Base-by-base conservation (phyloP, 345 rosid species). In the Limnanthes douglasii region DNA sequence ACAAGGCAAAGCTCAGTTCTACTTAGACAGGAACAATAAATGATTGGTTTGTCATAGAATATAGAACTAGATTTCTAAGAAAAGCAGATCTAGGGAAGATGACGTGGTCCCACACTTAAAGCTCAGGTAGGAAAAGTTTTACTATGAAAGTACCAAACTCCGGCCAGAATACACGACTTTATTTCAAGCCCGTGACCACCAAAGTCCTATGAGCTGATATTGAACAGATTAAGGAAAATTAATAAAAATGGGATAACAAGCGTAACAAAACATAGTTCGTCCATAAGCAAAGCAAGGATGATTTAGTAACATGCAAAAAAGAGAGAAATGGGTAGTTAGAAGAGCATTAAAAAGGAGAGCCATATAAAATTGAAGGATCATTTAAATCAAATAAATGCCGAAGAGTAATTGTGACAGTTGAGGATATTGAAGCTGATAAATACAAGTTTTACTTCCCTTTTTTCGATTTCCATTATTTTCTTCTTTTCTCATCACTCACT, bases 331-430 rank as follows among this genome's bases (percentile, higher is more conserved):
- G 86, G 86, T 83, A 36, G 93, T 64, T 79, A 40, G 23, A 47
- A 41, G 23, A 33, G 18, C 47, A 47, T 63, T 62, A 59, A 70
- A 68, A 61, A 48, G 39, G 49, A 27, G 44, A 50, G 24, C 59
- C 41, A 60, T 28, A 42, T 53, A 44, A 51, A 84, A 69, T 72
- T 67, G 74, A 65, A 72, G 54, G 62, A 56, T 59, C 75, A 72
- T 73, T 88, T 76, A 70, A 69, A 84, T 57, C 78, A 64, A 59
- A 70, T 84, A 70, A 84, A 90, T 90, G 98, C 94, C n/a, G n/a
- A 57, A 60, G 48, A 75, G 94, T 90, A 77, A 84, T 66, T 68
- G 94, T 66, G 80, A 63, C 94, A 43, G 78, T 84, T 79, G 95
- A 79, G 79, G 74, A 80, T 76, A 72, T 74, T 61, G 77, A 84